A percentile compares a stretch with the other conserved stretches of the same genome.
phyloP scores from a whole-genome alignment of 306 rosid species.

The Vicia faba region DNA sequence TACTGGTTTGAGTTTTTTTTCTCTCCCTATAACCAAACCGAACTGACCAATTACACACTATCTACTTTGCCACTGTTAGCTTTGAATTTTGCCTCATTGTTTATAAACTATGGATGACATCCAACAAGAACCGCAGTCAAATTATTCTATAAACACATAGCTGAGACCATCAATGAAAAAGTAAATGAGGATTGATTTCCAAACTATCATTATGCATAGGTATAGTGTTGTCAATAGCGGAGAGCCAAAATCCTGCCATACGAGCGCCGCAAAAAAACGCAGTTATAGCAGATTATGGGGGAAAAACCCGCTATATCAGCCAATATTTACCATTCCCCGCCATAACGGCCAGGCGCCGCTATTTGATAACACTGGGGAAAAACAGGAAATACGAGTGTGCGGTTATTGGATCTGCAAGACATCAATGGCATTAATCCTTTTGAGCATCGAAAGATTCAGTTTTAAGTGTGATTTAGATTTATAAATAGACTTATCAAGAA shows the following conservation, averaged over 20 bases:
- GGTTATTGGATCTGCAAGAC: constrained; percentile 16
- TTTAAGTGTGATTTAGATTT: too few relatives aligned
- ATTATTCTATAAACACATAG: neutral
- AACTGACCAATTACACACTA: neutral
- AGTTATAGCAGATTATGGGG: too few relatives aligned
- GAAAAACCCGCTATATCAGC: too few relatives aligned
- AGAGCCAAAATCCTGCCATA: too few relatives aligned
- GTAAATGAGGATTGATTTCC: neutral
- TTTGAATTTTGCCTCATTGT: constrained; percentile 4
- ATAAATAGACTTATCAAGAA: too few relatives aligned
- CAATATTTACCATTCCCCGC: too few relatives aligned
- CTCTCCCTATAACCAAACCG: neutral
- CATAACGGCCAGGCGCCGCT: too few relatives aligned
- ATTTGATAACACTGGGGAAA: neutral
- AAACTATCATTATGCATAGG: neutral
- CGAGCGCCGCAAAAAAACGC: too few relatives aligned
- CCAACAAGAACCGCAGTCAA: constrained; percentile 1
- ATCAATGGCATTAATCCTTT: constrained; percentile 16
- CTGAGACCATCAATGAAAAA: neutral
- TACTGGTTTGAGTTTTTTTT: neutral
- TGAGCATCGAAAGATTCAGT: neutral
- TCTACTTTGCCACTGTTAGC: constrained; percentile 3
- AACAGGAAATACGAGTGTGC: neutral
- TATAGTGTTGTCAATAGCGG: too few relatives aligned
- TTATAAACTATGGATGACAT: neutral